Conservation (phyloP, 2,329 filamentous ascomycete genomes). For the Botryotinia convoluta region DNA sequence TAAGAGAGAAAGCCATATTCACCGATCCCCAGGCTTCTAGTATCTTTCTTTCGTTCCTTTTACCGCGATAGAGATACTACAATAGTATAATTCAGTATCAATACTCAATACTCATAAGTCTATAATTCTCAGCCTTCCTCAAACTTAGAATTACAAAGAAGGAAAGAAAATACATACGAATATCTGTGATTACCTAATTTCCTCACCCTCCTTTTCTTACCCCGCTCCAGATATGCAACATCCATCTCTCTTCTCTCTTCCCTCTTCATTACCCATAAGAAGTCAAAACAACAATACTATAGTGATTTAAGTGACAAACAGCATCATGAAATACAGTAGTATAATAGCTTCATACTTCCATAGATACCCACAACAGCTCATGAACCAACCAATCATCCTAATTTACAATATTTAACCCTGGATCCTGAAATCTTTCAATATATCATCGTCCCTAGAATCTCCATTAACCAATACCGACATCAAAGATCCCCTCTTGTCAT, state of each 20-base stretch:
- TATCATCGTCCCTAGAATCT: not conserved
- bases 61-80: not conserved
- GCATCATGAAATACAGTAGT: not conserved
- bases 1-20: not conserved
- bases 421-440: not conserved
- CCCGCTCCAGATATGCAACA: not conserved
- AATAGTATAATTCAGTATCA: not conserved
- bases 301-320: fast-evolving
- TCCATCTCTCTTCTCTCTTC: not conserved
- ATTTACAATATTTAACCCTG: not conserved
- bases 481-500: no score
- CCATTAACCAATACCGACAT: not conserved
- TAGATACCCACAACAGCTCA: not conserved
- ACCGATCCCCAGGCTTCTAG: not conserved
- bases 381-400: not conserved
- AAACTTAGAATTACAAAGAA: not conserved
- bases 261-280: not conserved
- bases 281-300: not conserved
- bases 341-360: not conserved
- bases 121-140: not conserved
- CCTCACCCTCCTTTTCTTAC: not conserved
- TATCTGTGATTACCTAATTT: not conserved
- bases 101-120: not conserved
- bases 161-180: not conserved
- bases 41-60: not conserved